Evolutionary conservation across 768 basidiomycete species (phyloP), one percentile per base, ranked within the genome.

Genomic region (Lactarius akahatsu): DNA sequence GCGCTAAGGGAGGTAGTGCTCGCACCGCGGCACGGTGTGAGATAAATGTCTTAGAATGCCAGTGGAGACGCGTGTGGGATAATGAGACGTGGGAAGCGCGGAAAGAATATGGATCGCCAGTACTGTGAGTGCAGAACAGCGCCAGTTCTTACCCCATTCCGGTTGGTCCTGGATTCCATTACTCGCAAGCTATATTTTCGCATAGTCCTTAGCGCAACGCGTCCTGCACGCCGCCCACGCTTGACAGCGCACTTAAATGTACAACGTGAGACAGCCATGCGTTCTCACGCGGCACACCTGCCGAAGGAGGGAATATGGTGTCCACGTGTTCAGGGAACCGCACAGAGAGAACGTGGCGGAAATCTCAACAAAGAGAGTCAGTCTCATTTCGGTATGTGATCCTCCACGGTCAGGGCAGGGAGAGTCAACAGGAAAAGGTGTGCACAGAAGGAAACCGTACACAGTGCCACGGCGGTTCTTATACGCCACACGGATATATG

Each of bases 381-480:
- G 92, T 89, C 76, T 97, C 92, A 74, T 94, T 93, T 50, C 76
- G 80, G 76, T 96, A 96, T 8, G 77, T 77, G 11, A 78, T 73
- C 86, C 83, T 13, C 81, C 80, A 56, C 85, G 86, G 69, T 8
- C 36, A 18, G 20, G 54, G 23, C 16, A 16, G 10, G 38, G 11
- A 30, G 7, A 8, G 15, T 62, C 3, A 62, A 28, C 26, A 45
- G n/a, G 28, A 59, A 65, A 52, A 1, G 40, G 40, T 2, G 38
- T 18, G 28, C 38, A 65, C 58, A 69, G 67, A 70, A 65, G 61
- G 59, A 38, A 38, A 54, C 60, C 50, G 18, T 28, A 28, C 41
- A 58, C 54, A 96, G 94, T 82, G 76, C 1, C 96, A 76, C 0
- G 96, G 96, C 2, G 97, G 97, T 73, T 98, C 96, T 90, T 26